phyloP scores from a whole-genome alignment of 2,329 filamentous ascomycete genomes.

The Aotearoamyces nothofagi region DNA sequence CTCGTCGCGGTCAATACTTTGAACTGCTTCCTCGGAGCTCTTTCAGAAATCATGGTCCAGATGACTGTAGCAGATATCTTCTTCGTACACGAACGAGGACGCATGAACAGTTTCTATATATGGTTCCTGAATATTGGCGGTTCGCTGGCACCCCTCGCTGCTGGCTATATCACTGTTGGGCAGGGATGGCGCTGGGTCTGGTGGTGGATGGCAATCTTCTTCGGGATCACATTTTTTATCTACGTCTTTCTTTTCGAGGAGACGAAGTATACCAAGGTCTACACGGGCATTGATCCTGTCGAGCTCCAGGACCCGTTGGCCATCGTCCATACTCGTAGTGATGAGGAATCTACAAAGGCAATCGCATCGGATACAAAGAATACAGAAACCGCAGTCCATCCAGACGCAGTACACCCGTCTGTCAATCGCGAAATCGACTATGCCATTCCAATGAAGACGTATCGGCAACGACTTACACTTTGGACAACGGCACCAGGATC shows the following conservation, averaged over 20 bases:
- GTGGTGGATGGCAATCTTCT: constrained; percentile 29
- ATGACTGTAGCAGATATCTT: constrained; percentile 25
- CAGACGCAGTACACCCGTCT: too few species aligned
- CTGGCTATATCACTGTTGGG: constrained; percentile 21
- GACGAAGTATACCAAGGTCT: constrained; percentile 22
- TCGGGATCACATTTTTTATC: constrained; percentile 22
- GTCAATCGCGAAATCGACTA: too few species aligned
- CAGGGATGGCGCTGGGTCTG: constrained; percentile 35
- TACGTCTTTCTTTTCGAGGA: constrained; percentile 30
- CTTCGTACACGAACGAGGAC: constrained; percentile 22
- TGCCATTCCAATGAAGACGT: too few species aligned
- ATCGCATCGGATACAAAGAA: too few species aligned
- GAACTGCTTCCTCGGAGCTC: constrained; percentile 21
- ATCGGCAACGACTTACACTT: too few species aligned
- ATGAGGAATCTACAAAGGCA: too few species aligned
- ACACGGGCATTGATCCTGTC: too few species aligned
- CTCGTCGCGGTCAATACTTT: constrained; percentile 18
- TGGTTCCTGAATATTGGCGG: too few species aligned
- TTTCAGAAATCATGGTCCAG: constrained; percentile 24
- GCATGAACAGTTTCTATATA: constrained; percentile 22
- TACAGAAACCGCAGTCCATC: too few species aligned
- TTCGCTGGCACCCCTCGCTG: constrained; percentile 23
- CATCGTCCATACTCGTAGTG: too few species aligned
- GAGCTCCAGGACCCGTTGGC: too few species aligned
- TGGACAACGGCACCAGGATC: too few species aligned